A percentile compares a stretch with the other conserved stretches of the same genome.
phyloP scores from a whole-genome alignment of 2,329 filamentous ascomycete genomes.

The Colletotrichum nymphaeae region DNA sequence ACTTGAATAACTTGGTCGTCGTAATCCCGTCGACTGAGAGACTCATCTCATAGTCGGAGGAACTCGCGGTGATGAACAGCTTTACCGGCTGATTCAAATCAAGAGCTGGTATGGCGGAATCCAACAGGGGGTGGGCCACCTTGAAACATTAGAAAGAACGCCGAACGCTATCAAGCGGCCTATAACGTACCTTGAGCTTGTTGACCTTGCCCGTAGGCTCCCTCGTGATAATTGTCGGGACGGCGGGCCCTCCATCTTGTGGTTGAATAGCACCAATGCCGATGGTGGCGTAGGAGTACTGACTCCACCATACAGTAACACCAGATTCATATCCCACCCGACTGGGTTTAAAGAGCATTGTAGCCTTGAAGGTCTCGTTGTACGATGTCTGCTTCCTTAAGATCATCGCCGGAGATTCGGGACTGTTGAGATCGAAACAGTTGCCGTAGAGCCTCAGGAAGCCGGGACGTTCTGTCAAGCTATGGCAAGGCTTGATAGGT shows the following conservation, averaged over 20 bases:
- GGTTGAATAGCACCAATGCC: constrained; percentile 41
- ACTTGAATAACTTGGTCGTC: constrained; percentile 22
- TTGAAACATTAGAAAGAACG: constrained; percentile 2
- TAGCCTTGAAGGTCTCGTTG: constrained; percentile 53
- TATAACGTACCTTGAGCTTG: constrained; percentile 35
- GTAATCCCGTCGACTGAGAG: constrained; percentile 17
- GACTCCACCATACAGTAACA: constrained; percentile 64
- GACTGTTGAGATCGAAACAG: constrained; percentile 61
- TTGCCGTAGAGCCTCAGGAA: constrained; percentile 62
- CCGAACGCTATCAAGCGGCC: neutral
- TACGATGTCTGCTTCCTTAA: constrained; percentile 64
- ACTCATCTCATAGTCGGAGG: constrained; percentile 38
- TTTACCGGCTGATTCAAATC: constrained; percentile 8
- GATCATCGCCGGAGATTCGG: constrained; percentile 63
- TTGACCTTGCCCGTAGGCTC: constrained; percentile 39
- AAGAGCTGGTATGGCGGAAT: neutral
- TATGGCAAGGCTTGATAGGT: constrained; percentile 58
- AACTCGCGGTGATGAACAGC: constrained; percentile 36
- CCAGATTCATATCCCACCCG: constrained; percentile 61
- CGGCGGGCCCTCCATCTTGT: constrained; percentile 15
- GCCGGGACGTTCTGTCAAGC: constrained; percentile 55
- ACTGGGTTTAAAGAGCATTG: constrained; percentile 58
- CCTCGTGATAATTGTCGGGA: constrained; percentile 36
- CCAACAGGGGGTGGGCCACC: constrained; percentile 21
- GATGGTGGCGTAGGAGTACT: constrained; percentile 50